Evolutionary conservation across 768 basidiomycete species (phyloP).

Genomic region (Boletus sp.): DNA sequence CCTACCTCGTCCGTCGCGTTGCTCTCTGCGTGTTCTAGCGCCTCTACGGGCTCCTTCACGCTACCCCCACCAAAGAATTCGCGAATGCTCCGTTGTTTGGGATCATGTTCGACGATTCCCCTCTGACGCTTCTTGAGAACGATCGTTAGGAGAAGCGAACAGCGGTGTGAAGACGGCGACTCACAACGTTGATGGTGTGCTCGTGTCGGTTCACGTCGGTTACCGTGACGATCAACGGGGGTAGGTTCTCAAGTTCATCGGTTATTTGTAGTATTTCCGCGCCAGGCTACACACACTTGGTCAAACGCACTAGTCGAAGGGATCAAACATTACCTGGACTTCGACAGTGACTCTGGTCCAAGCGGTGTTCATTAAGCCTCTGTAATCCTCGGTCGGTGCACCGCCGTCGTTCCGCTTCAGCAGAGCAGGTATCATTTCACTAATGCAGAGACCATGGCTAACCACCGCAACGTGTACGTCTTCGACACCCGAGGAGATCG

Average conservation of each 20-base stretch:
- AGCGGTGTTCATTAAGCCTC: slow-evolving; percentile 64
- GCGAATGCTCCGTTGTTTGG: slow-evolving; percentile 72
- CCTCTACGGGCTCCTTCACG: slow-evolving; percentile 12
- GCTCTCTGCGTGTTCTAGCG: slow-evolving; percentile 19
- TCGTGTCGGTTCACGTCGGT: slow-evolving; percentile 54
- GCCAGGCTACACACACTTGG: slow-evolving; percentile 28
- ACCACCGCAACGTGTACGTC: slow-evolving; percentile 61
- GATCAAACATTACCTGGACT: slow-evolving; percentile 39
- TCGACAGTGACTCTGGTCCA: slow-evolving; percentile 60
- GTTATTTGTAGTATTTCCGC: slow-evolving; percentile 20
- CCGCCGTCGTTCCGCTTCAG: slow-evolving; percentile 40
- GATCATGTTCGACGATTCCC: slow-evolving; percentile 78
- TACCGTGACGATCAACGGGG: slow-evolving; percentile 43
- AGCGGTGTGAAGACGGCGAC: slow-evolving; percentile 21
- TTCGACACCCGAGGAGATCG: slow-evolving; percentile 36
- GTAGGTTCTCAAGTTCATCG: slow-evolving; percentile 23
- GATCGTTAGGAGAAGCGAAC: slow-evolving; percentile 11
- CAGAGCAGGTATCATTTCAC: slow-evolving; percentile 54
- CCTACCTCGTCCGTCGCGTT: slow-evolving; percentile 29
- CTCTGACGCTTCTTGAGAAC: slow-evolving; percentile 58
- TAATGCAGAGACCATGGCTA: slow-evolving; percentile 74
- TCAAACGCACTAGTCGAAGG: not conserved
- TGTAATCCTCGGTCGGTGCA: slow-evolving; percentile 33
- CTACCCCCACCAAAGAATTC: slow-evolving; percentile 59
- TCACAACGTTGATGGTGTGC: slow-evolving; percentile 57